These are phyloP conservation scores for Kitagawia praeruptora DNA, from an alignment of 129 eudicot genomes.

Conservation along the genomic window DNA sequence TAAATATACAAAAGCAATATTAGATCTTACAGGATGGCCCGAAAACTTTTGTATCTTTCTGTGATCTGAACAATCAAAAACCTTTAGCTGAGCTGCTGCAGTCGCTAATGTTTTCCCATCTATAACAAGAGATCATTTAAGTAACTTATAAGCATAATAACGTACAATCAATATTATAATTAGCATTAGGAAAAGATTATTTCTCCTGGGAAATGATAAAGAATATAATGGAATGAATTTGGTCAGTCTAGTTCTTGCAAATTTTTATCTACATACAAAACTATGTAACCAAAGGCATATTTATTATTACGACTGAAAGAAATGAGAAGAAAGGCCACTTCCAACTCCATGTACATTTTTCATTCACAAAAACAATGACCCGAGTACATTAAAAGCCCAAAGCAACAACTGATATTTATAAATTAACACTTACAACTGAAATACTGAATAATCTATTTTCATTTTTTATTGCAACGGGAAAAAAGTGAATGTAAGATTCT, in stretches of 20 bases:
- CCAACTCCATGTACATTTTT: background rate
- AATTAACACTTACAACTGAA: background rate
- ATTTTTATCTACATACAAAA: background rate
- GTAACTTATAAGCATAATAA: constrained; percentile 6
- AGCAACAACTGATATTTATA: background rate
- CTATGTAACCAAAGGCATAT: background rate
- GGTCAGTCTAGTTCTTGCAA: background rate
- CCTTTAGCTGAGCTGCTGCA: constrained; percentile 84
- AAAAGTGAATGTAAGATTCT: background rate
- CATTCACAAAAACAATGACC: background rate
- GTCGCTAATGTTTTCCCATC: constrained; percentile 85
- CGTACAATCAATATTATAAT: background rate
- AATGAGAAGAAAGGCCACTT: background rate
- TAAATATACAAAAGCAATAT: background rate
- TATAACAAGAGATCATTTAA: constrained; percentile 17
- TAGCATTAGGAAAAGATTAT: background rate
- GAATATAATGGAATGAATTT: background rate
- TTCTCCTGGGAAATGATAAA: background rate
- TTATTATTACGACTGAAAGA: background rate
- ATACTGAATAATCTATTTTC: background rate
- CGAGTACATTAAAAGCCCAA: background rate
- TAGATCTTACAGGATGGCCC: constrained; percentile 83
- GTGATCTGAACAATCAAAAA: constrained; percentile 56
- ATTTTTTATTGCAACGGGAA: background rate
- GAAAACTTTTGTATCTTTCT: constrained; percentile 87